Base-by-base conservation (phyloP, 2,329 filamentous ascomycete genomes). In the Penicillium sp. region DNA sequence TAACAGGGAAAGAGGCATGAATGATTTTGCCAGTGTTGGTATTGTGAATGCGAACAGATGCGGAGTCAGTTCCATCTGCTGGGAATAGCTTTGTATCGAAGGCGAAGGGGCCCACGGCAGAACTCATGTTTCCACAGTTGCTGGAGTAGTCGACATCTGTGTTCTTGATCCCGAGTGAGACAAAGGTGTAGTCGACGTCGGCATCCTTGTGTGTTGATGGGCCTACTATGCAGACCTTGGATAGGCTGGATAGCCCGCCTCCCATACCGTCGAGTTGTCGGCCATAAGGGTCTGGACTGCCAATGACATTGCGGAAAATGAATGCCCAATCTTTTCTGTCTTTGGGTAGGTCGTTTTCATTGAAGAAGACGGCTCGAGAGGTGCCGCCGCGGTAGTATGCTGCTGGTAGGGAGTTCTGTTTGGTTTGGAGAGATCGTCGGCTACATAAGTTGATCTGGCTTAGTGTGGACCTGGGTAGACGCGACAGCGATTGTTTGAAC, bases 91-190 rank as follows among this genome's bases (percentile, higher is more conserved):
- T 76, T 22, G 78, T 69, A 72, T 90, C 73, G 66, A 85, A 75
- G 2, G 84, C 84, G 64, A 83, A 86, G 0, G 88, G 87, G 0
- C 87, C 88, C 43, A 90, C 80, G 0, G 84, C 80, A 39, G 82
- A 79, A 5, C 79, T 83, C 85, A 91, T 88, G 67, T 90, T 90
- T n/a, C 88, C 88, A 66, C 88, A 90, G 62, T 90, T 91, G 22
- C 87, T 84, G 0, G 85, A 83, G 63, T 83, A 81, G 63, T 90
- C 88, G 2, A 91, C 78, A 31, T 76, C 72, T 4, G 75, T 75
- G 60, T 86, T 79, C 48, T 81, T 81, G 50, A 90, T 81, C 3
- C 87, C 87, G 6, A 90, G 75, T 38, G 86, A 84, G 1, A 87
- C 82, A 66, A 91, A 91, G 0, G 87, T 91, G 65, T 87, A 90